Evolutionary conservation across 257 asterid species (phyloP), one percentile per base, ranked within the genome.

Genomic region (Eustoma russellianum): DNA sequence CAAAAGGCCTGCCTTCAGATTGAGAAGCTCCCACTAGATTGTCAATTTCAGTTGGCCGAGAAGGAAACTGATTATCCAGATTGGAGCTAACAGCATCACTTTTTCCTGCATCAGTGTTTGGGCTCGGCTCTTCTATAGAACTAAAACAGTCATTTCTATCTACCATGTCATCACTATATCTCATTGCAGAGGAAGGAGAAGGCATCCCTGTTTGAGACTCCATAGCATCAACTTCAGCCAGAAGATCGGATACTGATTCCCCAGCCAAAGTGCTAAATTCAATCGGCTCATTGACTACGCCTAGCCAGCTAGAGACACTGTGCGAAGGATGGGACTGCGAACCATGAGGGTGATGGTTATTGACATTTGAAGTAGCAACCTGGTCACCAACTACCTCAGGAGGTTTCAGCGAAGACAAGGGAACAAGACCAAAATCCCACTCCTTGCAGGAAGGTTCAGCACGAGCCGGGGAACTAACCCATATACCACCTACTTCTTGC

Each of bases 221-320:
- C 77, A 77, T 73, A 9, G 81, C 81, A 15, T 75, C 81, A 17
- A 73, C 79, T 73, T 77, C 79, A 53, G 83, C 77, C 62, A 77
- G 61, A 18, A 77, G 74, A 68, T 77, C 83, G 0, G 83, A 77
- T 34, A 77, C 71, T 11, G 77, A 77, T 56, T 77, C 83, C 77
- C 73, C 83, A 54, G 70, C 79, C 70, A 77, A 53, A 28, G 77
- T 65, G 61, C 69, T 70, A 55, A 77, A 70, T 61, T 77, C 83
- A 35, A 77, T 77, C 6, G 72, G 71, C 51, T 74, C 80, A n/a
- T 41, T 17, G 17, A 77, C n/a, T n/a, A n/a, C n/a, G n/a, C n/a
- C n/a, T n/a, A n/a, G 59, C 78, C 78, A 72, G 56, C 59, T 59
- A 52, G 75, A 55, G 14, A 67, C 43, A 48, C 66, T 67, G 17